Evolutionary conservation across 2,329 filamentous ascomycete genomes (phyloP).

Genomic region (Fusarium duplospermum): DNA sequence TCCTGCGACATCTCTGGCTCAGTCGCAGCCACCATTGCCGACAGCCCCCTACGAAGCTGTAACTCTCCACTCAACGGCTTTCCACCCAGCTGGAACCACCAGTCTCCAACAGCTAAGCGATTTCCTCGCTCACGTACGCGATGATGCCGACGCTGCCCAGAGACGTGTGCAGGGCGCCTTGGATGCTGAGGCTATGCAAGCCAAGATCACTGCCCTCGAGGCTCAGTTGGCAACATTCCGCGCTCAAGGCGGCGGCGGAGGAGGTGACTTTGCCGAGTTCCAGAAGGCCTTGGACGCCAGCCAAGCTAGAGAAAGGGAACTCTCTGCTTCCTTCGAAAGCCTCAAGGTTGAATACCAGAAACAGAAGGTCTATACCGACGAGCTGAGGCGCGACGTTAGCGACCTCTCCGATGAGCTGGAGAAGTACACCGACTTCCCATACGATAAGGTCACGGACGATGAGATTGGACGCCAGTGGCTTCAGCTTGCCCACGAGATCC

Average conservation of each 20-base stretch:
- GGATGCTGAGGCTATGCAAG: neutral
- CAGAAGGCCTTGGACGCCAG: neutral
- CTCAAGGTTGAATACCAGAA: neutral
- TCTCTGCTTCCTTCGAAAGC: neutral
- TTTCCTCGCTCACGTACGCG: neutral
- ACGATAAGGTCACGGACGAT: conserved; percentile 20
- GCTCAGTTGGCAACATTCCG: neutral
- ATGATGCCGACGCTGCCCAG: neutral
- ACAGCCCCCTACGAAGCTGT: neutral
- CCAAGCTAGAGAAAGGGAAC: neutral
- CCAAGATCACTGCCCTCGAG: neutral
- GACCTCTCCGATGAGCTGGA: neutral
- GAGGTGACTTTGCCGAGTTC: neutral
- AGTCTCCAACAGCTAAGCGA: neutral
- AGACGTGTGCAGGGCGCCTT: neutral
- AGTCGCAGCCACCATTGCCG: neutral
- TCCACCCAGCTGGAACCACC: neutral
- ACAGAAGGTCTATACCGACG: neutral
- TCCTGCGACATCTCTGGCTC: neutral
- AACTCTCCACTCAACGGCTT: neutral
- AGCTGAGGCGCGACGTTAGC: neutral
- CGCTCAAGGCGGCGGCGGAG: neutral
- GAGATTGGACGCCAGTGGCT: neutral
- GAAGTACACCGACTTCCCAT: neutral
- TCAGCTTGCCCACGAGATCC: neutral